phyloP scores from a whole-genome alignment of 495 filamentous ascomycete genomes.

The Tetracladium marchalianum region DNA sequence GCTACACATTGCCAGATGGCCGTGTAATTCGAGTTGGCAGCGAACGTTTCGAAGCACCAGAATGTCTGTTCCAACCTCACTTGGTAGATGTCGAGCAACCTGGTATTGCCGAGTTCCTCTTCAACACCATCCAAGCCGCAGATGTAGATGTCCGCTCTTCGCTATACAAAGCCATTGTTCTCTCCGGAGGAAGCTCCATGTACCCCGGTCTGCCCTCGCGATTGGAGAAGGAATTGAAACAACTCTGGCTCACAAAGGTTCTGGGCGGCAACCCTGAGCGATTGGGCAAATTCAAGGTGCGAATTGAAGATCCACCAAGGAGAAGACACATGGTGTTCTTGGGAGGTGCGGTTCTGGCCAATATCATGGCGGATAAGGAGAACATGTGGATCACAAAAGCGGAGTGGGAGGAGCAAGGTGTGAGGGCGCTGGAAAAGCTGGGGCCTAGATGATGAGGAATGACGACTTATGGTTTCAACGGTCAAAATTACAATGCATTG shows the following conservation, averaged over 20 bases:
- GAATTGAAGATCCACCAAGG: conserved; percentile 95
- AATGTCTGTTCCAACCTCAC: conserved; percentile 98
- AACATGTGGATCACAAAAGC: conserved; percentile 97
- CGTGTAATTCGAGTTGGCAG: conserved; percentile 92
- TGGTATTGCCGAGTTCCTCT: conserved; percentile 91
- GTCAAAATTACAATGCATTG: too few species aligned
- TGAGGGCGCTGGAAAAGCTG: conserved; percentile 80
- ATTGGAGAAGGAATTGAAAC: conserved; percentile 96
- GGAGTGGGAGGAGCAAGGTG: conserved; percentile 92
- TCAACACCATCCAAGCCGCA: conserved; percentile 94
- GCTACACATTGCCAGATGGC: conserved; percentile 92
- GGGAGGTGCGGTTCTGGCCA: conserved; percentile 91
- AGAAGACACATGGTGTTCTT: conserved; percentile 98
- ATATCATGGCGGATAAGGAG: conserved; percentile 97
- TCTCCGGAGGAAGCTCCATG: conserved; percentile 96
- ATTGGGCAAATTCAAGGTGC: conserved; percentile 96
- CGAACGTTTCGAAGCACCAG: conserved; percentile 94
- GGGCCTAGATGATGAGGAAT: conserved; percentile 55
- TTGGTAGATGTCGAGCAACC: conserved; percentile 96
- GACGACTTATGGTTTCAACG: background rate
- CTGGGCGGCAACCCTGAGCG: conserved; percentile 83
- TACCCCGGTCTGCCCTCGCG: conserved; percentile 91
- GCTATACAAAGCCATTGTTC: conserved; percentile 93
- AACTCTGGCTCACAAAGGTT: conserved; percentile 92
- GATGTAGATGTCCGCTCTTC: conserved; percentile 91